Evolutionary conservation across 2,329 filamentous ascomycete genomes (phyloP).

Genomic region (Beauveria sp.): DNA sequence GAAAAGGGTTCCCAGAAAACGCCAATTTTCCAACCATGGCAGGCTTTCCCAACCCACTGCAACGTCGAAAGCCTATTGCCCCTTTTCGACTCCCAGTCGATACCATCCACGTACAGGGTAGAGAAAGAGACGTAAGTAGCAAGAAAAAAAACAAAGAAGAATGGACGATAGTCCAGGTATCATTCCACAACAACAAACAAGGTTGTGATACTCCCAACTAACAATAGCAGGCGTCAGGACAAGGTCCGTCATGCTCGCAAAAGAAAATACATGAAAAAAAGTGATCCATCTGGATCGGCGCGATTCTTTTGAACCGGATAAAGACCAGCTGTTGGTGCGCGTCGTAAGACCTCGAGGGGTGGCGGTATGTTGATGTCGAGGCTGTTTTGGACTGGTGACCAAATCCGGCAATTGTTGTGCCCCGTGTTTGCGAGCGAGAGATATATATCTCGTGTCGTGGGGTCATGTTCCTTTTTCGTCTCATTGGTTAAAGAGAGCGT

Average conservation of each 20-base stretch:
- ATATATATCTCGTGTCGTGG: not conserved
- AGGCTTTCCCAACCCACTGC: not conserved
- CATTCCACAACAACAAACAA: not conserved
- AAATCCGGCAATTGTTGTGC: not conserved
- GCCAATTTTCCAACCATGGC: too few species aligned
- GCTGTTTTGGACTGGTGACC: not conserved
- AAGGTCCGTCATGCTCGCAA: not conserved
- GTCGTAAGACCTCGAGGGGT: not conserved
- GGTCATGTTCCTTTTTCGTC: not conserved
- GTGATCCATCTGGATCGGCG: conserved; percentile 4
- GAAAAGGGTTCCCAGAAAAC: too few species aligned
- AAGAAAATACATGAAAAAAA: not conserved
- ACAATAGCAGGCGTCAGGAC: not conserved
- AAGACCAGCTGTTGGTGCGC: not conserved
- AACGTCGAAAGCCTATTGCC: not conserved
- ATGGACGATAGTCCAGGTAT: conserved; percentile 9
- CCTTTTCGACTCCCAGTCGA: not conserved
- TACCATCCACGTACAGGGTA: not conserved
- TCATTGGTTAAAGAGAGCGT: not conserved
- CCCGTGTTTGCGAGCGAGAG: not conserved
- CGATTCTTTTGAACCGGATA: not conserved
- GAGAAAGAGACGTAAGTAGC: not conserved
- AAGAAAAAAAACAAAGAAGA: not conserved
- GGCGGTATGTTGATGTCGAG: not conserved
- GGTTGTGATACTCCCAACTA: not conserved